These are phyloP conservation scores for Neurospora sp. DNA, from an alignment of 495 filamentous ascomycete species.

Conservation along the genomic window DNA sequence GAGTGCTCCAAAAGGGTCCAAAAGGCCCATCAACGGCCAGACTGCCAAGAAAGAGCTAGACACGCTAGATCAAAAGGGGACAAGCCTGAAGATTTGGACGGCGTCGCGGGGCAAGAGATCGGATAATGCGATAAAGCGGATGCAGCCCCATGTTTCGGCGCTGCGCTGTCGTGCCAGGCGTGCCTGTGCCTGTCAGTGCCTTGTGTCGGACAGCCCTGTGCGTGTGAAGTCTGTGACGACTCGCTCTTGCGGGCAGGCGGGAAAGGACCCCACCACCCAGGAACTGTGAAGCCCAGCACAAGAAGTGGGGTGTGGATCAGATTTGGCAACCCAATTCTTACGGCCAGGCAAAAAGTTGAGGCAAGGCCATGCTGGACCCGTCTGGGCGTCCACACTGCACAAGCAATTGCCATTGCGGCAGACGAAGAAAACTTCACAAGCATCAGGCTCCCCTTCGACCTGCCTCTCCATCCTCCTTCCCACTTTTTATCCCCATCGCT, in stretches of 20 bases:
- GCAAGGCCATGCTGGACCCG: slow-evolving; percentile 3
- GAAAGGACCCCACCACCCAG: neutral
- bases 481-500: neutral
- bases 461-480: neutral
- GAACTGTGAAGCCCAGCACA: neutral
- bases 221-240: neutral
- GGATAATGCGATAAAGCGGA: neutral
- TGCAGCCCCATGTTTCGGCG: neutral
- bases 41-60: neutral
- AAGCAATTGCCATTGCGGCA: slow-evolving; percentile 1
- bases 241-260: neutral
- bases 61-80: neutral
- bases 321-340: slow-evolving; percentile 10
- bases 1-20: neutral
- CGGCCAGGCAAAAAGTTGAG: slow-evolving; percentile 1
- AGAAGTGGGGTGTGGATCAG: neutral
- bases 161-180: neutral
- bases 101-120: neutral
- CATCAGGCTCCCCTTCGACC: neutral
- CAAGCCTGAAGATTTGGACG: neutral
- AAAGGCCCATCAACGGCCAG: neutral
- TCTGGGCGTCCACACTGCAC: neutral
- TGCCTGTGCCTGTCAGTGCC: neutral
- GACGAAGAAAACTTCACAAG: neutral
- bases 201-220: neutral